These are phyloP conservation scores for Iris macrosiphon DNA, from an alignment of 106 monocot genomes.

Conservation along the genomic window DNA sequence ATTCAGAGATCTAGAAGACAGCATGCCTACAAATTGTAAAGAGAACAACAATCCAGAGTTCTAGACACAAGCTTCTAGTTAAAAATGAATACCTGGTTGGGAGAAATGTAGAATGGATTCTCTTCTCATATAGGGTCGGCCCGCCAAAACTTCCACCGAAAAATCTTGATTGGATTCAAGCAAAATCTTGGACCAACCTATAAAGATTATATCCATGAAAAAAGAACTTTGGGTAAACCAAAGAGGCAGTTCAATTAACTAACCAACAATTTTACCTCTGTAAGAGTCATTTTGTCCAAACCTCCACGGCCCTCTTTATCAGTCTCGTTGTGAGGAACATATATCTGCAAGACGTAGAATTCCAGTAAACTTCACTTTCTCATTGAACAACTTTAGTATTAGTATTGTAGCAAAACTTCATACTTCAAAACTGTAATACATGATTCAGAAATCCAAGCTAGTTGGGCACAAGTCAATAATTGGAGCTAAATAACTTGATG, in stretches of 20 bases:
- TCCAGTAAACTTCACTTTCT: too few species aligned
- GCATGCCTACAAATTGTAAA: too few species aligned
- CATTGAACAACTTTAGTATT: too few species aligned
- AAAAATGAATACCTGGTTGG: slow-evolving; percentile 87
- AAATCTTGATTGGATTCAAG: slow-evolving; percentile 92
- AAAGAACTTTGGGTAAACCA: neutral
- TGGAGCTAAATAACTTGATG: too few species aligned
- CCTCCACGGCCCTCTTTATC: slow-evolving; percentile 86
- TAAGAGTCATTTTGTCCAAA: slow-evolving; percentile 84
- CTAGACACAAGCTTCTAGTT: too few species aligned
- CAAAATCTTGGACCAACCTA: slow-evolving; percentile 99
- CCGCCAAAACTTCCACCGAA: slow-evolving; percentile 98
- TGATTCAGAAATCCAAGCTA: too few species aligned
- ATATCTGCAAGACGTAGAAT: slow-evolving; percentile 42
- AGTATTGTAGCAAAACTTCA: too few species aligned
- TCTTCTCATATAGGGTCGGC: slow-evolving; percentile 80
- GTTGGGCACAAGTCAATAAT: too few species aligned
- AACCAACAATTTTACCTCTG: slow-evolving; percentile 57
- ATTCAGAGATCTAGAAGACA: too few species aligned
- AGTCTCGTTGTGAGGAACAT: slow-evolving; percentile 64
- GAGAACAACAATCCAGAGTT: too few species aligned
- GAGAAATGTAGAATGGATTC: slow-evolving; percentile 87
- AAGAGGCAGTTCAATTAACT: neutral
- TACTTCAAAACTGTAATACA: too few species aligned
- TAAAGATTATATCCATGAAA: slow-evolving; percentile 1